A percentile compares a stretch with the other conserved stretches of the same genome.
Evolutionary conservation across 2,329 filamentous ascomycete genomes (phyloP).

Genomic region (Hortaea sp.): DNA sequence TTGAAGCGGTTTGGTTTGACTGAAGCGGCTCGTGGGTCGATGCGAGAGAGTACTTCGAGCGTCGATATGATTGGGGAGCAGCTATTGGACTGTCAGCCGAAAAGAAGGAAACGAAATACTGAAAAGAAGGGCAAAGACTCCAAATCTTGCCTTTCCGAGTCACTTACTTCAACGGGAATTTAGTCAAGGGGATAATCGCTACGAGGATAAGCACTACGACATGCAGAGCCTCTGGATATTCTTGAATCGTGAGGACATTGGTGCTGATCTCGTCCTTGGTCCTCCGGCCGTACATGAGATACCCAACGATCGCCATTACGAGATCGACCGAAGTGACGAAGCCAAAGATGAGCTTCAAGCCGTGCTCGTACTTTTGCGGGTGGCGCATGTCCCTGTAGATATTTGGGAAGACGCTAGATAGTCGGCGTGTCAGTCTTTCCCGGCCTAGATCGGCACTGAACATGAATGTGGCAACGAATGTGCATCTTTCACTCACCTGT

Average conservation of each 20-base stretch:
- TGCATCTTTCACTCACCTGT: conserved; percentile 20
- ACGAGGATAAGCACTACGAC: conserved; percentile 76
- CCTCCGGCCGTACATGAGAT: conserved; percentile 90
- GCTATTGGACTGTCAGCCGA: conserved; percentile 20
- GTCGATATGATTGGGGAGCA: conserved; percentile 81
- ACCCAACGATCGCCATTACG: conserved; percentile 69
- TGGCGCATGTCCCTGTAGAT: conserved; percentile 46
- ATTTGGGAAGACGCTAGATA: conserved; percentile 83
- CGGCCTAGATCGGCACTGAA: no score
- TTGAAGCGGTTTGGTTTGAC: conserved; percentile 41
- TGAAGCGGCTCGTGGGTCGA: conserved; percentile 49
- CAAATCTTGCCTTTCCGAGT: not conserved
- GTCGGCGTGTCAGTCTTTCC: conserved; percentile 12
- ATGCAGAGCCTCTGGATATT: conserved; percentile 66
- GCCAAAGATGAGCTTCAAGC: conserved; percentile 68
- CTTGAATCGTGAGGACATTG: conserved; percentile 67
- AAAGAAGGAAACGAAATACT: no score
- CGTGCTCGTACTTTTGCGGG: conserved; percentile 68
- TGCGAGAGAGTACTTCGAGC: conserved; percentile 66
- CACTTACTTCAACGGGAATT: conserved; percentile 46
- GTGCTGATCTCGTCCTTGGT: conserved; percentile 82
- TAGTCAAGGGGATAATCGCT: conserved; percentile 86
- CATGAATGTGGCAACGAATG: no score
- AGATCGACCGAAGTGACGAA: conserved; percentile 78
- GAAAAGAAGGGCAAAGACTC: no score